These are phyloP conservation scores for Chlamydomonas asymmetrica DNA, from an alignment of 139 green algal genomes.

Conservation along the genomic window DNA sequence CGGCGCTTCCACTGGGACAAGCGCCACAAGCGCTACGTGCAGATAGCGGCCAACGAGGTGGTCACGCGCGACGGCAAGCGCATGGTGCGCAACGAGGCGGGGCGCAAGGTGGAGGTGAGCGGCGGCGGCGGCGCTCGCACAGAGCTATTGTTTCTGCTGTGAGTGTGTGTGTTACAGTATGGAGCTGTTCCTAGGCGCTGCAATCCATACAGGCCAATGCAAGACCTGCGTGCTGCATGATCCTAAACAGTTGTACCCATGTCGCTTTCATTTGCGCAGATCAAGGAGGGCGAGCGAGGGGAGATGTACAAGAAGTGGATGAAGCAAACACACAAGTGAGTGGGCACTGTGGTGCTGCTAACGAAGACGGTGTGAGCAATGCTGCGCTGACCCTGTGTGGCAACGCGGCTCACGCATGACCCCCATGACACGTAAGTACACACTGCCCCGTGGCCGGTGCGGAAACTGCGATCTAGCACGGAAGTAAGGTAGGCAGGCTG, in stretches of 20 bases:
- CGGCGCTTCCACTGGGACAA: conserved; percentile 83
- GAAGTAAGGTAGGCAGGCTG: background rate
- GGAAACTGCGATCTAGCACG: background rate
- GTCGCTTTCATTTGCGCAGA: conserved; percentile 11
- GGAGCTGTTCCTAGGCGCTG: no score
- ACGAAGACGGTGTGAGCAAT: no score
- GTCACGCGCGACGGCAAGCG: conserved; percentile 22
- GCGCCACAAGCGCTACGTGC: conserved; percentile 70
- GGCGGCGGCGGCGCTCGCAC: conserved; percentile 5
- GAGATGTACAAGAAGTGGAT: conserved; percentile 75
- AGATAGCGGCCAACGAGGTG: conserved; percentile 51
- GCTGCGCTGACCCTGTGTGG: no score
- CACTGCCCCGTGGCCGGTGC: background rate
- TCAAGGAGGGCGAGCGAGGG: conserved; percentile 23
- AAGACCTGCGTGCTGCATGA: background rate
- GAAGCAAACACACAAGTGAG: conserved; percentile 56
- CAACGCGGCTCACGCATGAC: no score
- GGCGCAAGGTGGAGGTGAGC: conserved; percentile 25
- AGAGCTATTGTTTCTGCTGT: no score
- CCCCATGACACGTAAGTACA: no score
- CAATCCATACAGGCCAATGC: no score
- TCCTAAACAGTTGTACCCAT: background rate
- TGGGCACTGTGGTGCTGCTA: conserved; percentile 47
- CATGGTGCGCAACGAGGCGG: conserved; percentile 29
- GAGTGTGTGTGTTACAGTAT: no score